These are phyloP conservation scores for Penicillium sp. DNA, from an alignment of 2,329 filamentous ascomycete genomes.

Conservation along the genomic window DNA sequence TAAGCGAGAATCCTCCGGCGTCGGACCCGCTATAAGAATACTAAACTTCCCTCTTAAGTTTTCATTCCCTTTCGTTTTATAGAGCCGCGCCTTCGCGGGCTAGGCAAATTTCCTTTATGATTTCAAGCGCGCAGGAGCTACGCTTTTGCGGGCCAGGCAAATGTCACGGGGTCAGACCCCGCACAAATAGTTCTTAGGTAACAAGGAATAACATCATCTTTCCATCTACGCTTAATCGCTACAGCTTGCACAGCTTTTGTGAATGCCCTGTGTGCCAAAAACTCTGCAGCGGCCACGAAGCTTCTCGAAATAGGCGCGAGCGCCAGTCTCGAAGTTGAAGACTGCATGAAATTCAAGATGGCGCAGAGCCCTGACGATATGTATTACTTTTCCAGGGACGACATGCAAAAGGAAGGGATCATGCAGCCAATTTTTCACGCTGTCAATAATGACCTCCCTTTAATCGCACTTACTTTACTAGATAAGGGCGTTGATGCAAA, in stretches of 20 bases:
- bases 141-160: no score
- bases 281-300: slow-evolving; percentile 51
- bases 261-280: slow-evolving; percentile 52
- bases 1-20: no score
- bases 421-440: slow-evolving; percentile 65
- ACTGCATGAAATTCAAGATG: slow-evolving; percentile 31
- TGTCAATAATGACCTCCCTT: slow-evolving; percentile 46
- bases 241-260: slow-evolving; percentile 54
- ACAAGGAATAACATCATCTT: no score
- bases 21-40: no score
- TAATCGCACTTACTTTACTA: slow-evolving; percentile 55
- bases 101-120: no score
- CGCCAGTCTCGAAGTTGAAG: slow-evolving; percentile 54
- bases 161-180: no score
- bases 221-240: no score
- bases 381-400: neutral
- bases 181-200: no score
- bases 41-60: no score
- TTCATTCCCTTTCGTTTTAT: no score
- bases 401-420: slow-evolving; percentile 23
- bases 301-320: slow-evolving; percentile 60
- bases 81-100: no score
- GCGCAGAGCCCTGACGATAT: neutral
- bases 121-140: no score
- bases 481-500: slow-evolving; percentile 61